Evolutionary conservation across 1,284 basidiomycete species (phyloP).

Genomic region (Leucoagaricus sp.): DNA sequence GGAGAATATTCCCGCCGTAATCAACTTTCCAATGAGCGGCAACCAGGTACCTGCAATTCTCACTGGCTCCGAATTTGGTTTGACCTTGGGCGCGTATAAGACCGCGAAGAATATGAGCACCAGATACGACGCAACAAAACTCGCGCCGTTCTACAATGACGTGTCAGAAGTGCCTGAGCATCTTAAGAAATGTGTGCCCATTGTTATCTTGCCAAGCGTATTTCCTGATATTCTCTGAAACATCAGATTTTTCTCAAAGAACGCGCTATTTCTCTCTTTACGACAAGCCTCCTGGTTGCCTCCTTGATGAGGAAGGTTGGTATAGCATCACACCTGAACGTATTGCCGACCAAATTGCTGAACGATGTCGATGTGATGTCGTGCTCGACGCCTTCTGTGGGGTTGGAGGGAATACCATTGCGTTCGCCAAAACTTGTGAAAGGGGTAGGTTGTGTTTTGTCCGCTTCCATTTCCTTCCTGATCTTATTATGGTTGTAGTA

Average conservation of each 20-base stretch:
- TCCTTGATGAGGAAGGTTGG: slow-evolving; percentile 92
- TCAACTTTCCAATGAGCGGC: slow-evolving; percentile 18
- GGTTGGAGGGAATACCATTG: slow-evolving; percentile 96
- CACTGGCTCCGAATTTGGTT: neutral
- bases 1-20: too few relatives aligned
- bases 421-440: slow-evolving; percentile 94
- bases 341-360: slow-evolving; percentile 90
- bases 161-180: slow-evolving; percentile 70
- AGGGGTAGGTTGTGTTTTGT: slow-evolving; percentile 55
- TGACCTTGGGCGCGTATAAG: neutral
- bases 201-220: neutral
- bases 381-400: slow-evolving; percentile 96
- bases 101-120: slow-evolving; percentile 13
- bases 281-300: slow-evolving; percentile 63
- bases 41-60: too few relatives aligned
- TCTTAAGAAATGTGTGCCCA: slow-evolving; percentile 77
- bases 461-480: neutral
- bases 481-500: slow-evolving; percentile 35
- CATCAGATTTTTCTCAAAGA: slow-evolving; percentile 83
- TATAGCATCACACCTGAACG: slow-evolving; percentile 95
- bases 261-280: slow-evolving; percentile 82
- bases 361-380: slow-evolving; percentile 83
- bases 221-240: neutral
- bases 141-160: slow-evolving; percentile 71
- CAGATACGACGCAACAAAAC: slow-evolving; percentile 66